These are phyloP conservation scores for Tilletiopsis washingtonensis DNA, from an alignment of 1,284 basidiomycete species.

Conservation along the genomic window DNA sequence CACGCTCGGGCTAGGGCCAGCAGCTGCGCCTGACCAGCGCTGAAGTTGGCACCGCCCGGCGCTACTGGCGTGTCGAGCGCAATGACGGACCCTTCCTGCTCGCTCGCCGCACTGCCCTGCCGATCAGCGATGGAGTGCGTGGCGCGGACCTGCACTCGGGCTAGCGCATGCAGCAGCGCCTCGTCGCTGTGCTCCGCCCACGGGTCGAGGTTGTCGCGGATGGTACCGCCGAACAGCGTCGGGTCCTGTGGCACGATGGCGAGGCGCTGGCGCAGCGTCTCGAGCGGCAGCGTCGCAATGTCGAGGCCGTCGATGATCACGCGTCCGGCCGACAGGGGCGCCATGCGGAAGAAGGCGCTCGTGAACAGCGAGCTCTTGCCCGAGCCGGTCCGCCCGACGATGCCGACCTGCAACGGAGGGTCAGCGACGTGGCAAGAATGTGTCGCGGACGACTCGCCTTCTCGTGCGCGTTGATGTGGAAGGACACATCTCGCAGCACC, in stretches of 20 bases:
- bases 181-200: conserved; percentile 73
- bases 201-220: conserved; percentile 79
- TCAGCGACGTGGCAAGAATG: neutral
- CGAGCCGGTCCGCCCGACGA: conserved; percentile 53
- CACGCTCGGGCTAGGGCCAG: conserved; percentile 64
- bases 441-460: conserved; percentile 49
- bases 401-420: conserved; percentile 5
- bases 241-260: conserved; percentile 57
- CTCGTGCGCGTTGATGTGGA: conserved; percentile 64
- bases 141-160: conserved; percentile 33
- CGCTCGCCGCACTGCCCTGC: conserved; percentile 12
- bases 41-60: conserved; percentile 72
- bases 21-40: conserved; percentile 73
- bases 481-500: conserved; percentile 70
- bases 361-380: conserved; percentile 37
- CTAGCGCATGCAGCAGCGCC: conserved; percentile 64
- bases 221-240: conserved; percentile 75
- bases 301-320: conserved; percentile 40
- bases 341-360: conserved; percentile 14
- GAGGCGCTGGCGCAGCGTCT: conserved; percentile 46
- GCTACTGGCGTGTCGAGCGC: conserved; percentile 66
- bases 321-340: conserved; percentile 24
- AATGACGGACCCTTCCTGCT: conserved; percentile 49
- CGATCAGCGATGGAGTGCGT: neutral
- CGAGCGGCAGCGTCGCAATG: conserved; percentile 19